Base-by-base conservation (phyloP, 495 filamentous ascomycete species). In the Hypoxylon perforatum region DNA sequence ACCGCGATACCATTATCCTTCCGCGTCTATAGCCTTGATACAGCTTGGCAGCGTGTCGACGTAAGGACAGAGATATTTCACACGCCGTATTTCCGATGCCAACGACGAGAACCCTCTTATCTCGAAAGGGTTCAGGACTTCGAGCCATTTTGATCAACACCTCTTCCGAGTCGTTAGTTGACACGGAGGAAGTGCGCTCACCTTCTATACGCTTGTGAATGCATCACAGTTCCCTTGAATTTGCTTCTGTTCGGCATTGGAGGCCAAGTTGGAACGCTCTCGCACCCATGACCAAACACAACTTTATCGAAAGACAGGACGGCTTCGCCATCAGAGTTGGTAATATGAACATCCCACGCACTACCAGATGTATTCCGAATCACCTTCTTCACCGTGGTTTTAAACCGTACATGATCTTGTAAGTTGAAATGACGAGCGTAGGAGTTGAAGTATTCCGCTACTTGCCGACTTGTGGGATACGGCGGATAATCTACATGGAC, bases 141-240 rank as follows among this genome's bases (percentile, higher is more conserved):
- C 12, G 8, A 19, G 10, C 25, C 14, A 3, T 3, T 17, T 19
- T 90, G 93, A 70, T 77, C 72, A 53, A 80, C 65, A n/a, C 21
- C 15, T 25, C 9, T n/a, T 11, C 7, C 41, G 38, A 36, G 41
- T 15, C 11, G n/a, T 15, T 8, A n/a, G 15, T 17, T 15, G 7
- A 12, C n/a, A 22, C 12, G 12, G 22, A 28, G 18, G 1, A 8
- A 3, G 8, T 28, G 3, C 25, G 28, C 54, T 56, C 15, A 53
- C 57, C 38, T 62, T 22, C 59, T 61, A 23, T 61, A 59, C 7
- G 52, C 23, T 30, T 57, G 52, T 0, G 89, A 92, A 72, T 93
- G 90, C 67, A 82, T 88, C 57, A 92, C 87, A 12, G 82, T 67
- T 38, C 91, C 91, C 65, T 84, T 80, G 76, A 91, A 92, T 11